These are phyloP conservation scores for Penicillium chermesinum DNA, from an alignment of 495 filamentous ascomycete genomes.

Conservation along the genomic window DNA sequence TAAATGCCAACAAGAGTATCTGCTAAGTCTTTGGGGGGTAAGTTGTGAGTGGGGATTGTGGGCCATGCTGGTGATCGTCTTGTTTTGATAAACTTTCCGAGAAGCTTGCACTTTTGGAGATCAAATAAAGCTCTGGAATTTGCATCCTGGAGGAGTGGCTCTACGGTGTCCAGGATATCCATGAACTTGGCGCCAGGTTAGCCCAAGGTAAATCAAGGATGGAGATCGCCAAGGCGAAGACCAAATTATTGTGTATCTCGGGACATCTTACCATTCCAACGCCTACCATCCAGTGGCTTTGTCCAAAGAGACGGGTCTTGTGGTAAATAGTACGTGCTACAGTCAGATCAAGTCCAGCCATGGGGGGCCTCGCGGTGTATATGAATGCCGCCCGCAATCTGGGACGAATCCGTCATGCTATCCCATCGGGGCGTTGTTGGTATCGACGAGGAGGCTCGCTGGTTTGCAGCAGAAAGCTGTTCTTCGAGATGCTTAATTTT, in stretches of 20 bases:
- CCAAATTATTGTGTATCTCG: too few relatives aligned
- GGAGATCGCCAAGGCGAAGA: not conserved
- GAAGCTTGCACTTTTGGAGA: conserved; percentile 42
- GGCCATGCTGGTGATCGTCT: conserved; percentile 40
- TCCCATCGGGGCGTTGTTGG: conserved; percentile 15
- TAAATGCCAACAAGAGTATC: conserved; percentile 34
- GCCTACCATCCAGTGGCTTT: conserved; percentile 51
- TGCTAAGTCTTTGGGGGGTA: conserved; percentile 45
- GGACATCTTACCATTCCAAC: conserved; percentile 38
- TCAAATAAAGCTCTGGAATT: conserved; percentile 25
- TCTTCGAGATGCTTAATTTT: conserved; percentile 44
- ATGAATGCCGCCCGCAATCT: conserved; percentile 24
- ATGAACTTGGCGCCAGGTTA: conserved; percentile 25
- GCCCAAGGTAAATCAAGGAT: not conserved
- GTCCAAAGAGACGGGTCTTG: conserved; percentile 51
- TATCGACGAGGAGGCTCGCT: conserved; percentile 3
- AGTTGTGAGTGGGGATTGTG: conserved; percentile 17
- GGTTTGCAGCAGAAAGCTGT: conserved; percentile 28
- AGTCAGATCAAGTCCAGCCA: conserved; percentile 15
- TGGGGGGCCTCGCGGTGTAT: conserved; percentile 19
- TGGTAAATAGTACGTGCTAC: conserved; percentile 42
- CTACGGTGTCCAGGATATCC: conserved; percentile 34
- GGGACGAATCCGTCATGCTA: conserved; percentile 22
- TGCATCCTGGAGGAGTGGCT: conserved; percentile 35
- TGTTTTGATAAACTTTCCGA: conserved; percentile 43